Evolutionary conservation across 2,329 filamentous ascomycete genomes (phyloP).

Genomic region (Aspergillus aculeatus): DNA sequence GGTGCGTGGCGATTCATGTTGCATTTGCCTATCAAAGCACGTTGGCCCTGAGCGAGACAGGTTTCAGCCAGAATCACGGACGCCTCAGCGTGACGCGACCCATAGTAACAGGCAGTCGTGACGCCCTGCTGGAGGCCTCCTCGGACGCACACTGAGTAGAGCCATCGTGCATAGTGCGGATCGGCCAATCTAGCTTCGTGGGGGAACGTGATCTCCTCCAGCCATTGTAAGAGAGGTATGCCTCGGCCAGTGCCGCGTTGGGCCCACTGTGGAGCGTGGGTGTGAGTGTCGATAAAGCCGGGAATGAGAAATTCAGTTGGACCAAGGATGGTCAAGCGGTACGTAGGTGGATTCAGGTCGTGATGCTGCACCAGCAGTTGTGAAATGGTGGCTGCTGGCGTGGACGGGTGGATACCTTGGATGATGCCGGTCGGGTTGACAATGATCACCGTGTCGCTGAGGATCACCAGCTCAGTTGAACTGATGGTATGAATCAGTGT

Average conservation of each 20-base stretch:
- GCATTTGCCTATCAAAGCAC: slow-evolving; percentile 38
- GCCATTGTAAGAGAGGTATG: slow-evolving; percentile 56
- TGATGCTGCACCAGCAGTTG: slow-evolving; percentile 25
- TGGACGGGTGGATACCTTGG: slow-evolving; percentile 25
- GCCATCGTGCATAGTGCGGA: slow-evolving; percentile 50
- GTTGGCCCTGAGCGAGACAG: slow-evolving; percentile 33
- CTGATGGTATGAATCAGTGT: slow-evolving; percentile 34
- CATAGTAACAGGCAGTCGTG: slow-evolving; percentile 40
- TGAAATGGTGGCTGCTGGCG: slow-evolving; percentile 22
- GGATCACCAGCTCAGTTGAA: slow-evolving; percentile 28
- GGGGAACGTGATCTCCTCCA: slow-evolving; percentile 63
- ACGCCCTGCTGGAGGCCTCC: slow-evolving; percentile 58
- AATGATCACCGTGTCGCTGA: slow-evolving; percentile 33
- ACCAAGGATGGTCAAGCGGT: slow-evolving; percentile 25
- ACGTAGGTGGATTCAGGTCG: slow-evolving; percentile 27
- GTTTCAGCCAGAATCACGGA: slow-evolving; percentile 34
- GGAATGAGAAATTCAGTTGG: slow-evolving; percentile 34
- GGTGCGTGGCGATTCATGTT: slow-evolving; percentile 46
- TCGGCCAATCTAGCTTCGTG: slow-evolving; percentile 62
- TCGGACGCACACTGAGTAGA: slow-evolving; percentile 55
- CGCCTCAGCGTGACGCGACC: slow-evolving; percentile 31
- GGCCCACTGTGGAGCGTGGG: slow-evolving; percentile 62
- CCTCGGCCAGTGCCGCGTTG: slow-evolving; percentile 48
- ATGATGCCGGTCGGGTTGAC: slow-evolving; percentile 32
- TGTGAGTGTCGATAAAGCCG: slow-evolving; percentile 62